These are phyloP conservation scores for Xylaria sp. DNA, from an alignment of 2,329 filamentous ascomycete species.

Conservation along the genomic window DNA sequence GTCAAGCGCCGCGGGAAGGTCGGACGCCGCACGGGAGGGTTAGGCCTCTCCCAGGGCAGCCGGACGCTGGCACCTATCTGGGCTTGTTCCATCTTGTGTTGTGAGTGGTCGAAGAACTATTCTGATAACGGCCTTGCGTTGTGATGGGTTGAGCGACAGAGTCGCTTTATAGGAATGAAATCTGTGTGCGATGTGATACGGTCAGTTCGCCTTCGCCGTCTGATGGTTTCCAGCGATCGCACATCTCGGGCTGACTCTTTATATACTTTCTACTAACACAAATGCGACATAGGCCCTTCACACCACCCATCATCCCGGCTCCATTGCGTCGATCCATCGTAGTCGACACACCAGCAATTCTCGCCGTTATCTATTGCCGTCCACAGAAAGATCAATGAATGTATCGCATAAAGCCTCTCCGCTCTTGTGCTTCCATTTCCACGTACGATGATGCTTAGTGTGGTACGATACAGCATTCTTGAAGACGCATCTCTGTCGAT, in stretches of 20 bases:
- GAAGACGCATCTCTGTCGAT: neutral
- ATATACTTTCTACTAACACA: neutral
- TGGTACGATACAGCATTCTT: neutral
- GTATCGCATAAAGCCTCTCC: neutral
- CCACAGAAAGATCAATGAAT: neutral
- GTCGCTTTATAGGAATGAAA: neutral
- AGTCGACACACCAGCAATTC: neutral
- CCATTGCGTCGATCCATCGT: neutral
- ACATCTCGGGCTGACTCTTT: neutral
- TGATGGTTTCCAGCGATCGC: neutral
- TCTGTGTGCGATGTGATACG: neutral
- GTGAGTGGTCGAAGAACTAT: neutral
- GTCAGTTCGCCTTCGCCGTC: neutral
- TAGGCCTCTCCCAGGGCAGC: conserved; percentile 8
- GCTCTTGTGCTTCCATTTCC: neutral
- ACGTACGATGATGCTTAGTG: neutral
- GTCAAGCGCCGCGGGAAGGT: conserved; percentile 7
- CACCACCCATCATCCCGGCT: neutral
- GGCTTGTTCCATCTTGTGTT: conserved; percentile 9
- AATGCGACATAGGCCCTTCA: neutral
- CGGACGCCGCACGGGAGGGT: conserved; percentile 2
- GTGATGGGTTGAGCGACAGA: neutral
- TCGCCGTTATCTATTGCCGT: neutral
- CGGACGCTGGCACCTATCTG: conserved; percentile 6
- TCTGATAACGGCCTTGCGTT: no score